phyloP scores from a whole-genome alignment of 2,329 filamentous ascomycete genomes.

The Dactylella cylindrospora region DNA sequence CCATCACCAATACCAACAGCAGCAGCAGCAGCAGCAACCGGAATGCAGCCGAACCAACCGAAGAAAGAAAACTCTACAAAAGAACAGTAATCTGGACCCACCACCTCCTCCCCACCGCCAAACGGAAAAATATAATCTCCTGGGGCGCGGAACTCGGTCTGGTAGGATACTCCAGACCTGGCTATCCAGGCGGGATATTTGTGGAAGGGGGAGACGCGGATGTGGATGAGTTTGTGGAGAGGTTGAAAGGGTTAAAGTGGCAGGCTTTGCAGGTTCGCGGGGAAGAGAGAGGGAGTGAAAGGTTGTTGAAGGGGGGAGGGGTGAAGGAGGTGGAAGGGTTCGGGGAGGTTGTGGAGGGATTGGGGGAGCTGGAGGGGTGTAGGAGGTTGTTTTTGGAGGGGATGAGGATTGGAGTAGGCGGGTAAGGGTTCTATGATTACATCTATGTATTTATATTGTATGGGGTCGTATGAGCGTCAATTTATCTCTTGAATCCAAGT shows the following conservation, averaged over 20 bases:
- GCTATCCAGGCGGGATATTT: constrained; percentile 13
- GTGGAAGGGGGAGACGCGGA: constrained; percentile 16
- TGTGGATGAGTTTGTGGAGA: constrained; percentile 11
- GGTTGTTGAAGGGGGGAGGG: constrained; percentile 1
- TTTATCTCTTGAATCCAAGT: no score
- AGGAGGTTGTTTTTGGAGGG: constrained; percentile 22
- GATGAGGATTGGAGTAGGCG: constrained; percentile 20
- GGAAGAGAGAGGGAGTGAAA: not conserved
- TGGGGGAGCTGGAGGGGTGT: constrained; percentile 8
- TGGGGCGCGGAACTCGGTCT: constrained; percentile 6
- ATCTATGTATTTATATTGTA: no score
- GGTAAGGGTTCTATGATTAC: not conserved
- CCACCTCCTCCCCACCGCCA: constrained; percentile 12
- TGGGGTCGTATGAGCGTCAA: no score
- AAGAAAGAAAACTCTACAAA: not conserved
- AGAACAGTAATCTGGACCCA: constrained; percentile 19
- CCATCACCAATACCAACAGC: not conserved
- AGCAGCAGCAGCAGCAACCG: not conserved
- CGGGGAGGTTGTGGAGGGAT: constrained; percentile 11
- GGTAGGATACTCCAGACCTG: constrained; percentile 8
- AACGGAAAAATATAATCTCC: constrained; percentile 14
- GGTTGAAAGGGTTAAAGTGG: constrained; percentile 11
- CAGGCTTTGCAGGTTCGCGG: constrained; percentile 23
- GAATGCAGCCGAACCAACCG: not conserved
- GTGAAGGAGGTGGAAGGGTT: constrained; percentile 18